Evolutionary conservation across 164 flowering plant genomes (phyloP).

Genomic region (Vitis riparia): DNA sequence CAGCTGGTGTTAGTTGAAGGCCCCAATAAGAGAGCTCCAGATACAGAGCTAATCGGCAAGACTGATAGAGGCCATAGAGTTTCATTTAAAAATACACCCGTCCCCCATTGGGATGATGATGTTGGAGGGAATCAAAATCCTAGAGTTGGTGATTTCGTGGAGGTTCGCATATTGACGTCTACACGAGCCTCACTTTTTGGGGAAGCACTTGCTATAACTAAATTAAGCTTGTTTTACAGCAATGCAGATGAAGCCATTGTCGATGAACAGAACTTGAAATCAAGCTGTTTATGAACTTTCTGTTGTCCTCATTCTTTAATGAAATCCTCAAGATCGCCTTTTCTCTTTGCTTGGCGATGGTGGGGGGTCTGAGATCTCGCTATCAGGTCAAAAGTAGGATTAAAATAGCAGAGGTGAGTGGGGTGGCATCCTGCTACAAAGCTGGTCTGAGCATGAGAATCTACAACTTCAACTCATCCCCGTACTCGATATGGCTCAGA

Average conservation of each 20-base stretch:
- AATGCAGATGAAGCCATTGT: slow-evolving; percentile 37
- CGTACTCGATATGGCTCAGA: too few relatives aligned
- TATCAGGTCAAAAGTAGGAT: too few relatives aligned
- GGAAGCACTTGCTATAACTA: slow-evolving; percentile 71
- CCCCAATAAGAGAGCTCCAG: slow-evolving; percentile 93
- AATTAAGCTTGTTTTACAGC: slow-evolving; percentile 60
- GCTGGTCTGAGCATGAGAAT: too few relatives aligned
- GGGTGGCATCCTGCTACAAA: too few relatives aligned
- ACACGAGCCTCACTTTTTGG: slow-evolving; percentile 85
- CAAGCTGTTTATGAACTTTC: background rate
- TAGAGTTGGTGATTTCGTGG: slow-evolving; percentile 80
- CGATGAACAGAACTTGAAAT: slow-evolving; percentile 33
- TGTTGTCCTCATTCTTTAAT: background rate
- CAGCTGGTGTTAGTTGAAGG: slow-evolving; percentile 92
- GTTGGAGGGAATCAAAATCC: slow-evolving; percentile 38
- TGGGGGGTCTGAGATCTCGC: too few relatives aligned
- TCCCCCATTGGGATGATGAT: slow-evolving; percentile 41
- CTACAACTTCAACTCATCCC: too few relatives aligned
- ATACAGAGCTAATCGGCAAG: slow-evolving; percentile 87
- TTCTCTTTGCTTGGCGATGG: too few relatives aligned
- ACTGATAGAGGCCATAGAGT: slow-evolving; percentile 88
- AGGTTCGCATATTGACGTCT: slow-evolving; percentile 72
- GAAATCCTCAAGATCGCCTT: too few relatives aligned
- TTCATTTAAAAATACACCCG: slow-evolving; percentile 39
- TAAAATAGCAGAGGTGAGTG: too few relatives aligned